These are phyloP conservation scores for Aspergillus fructus DNA, from an alignment of 2,329 filamentous ascomycete species.

Conservation along the genomic window DNA sequence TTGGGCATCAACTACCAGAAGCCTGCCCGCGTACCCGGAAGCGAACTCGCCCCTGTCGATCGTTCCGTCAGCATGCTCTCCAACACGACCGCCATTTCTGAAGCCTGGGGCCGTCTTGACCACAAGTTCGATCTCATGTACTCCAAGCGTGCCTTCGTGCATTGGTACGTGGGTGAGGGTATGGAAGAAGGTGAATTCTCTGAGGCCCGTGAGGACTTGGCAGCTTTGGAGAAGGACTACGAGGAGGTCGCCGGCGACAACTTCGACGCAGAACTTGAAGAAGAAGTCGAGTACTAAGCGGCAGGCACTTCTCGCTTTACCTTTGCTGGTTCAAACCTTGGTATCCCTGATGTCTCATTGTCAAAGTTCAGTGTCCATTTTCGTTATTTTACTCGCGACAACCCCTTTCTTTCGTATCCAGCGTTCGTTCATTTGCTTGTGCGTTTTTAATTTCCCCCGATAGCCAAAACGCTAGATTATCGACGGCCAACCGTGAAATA, in stretches of 20 bases:
- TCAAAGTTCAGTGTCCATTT: slow-evolving; percentile 14
- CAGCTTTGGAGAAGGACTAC: slow-evolving; percentile 82
- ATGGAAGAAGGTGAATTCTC: slow-evolving; percentile 93
- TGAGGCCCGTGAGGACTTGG: slow-evolving; percentile 81
- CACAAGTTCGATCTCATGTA: slow-evolving; percentile 72
- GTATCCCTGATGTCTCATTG: slow-evolving; percentile 16
- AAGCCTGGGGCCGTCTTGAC: slow-evolving; percentile 64
- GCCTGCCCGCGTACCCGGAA: slow-evolving; percentile 52
- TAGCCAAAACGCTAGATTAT: slow-evolving; percentile 8
- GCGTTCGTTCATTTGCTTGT: slow-evolving; percentile 14
- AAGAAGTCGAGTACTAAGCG: slow-evolving; percentile 36
- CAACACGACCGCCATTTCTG: slow-evolving; percentile 66
- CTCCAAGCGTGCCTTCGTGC: slow-evolving; percentile 68
- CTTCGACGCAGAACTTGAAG: slow-evolving; percentile 62
- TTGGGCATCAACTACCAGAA: slow-evolving; percentile 67
- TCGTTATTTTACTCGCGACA: slow-evolving; percentile 22
- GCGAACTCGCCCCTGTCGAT: slow-evolving; percentile 55
- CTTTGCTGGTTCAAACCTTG: slow-evolving; percentile 19
- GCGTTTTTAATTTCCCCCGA: slow-evolving; percentile 4
- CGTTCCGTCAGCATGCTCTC: slow-evolving; percentile 62
- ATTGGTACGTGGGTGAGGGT: slow-evolving; percentile 80
- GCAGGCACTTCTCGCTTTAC: background rate
- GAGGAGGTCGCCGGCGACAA: slow-evolving; percentile 77
- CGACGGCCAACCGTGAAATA: slow-evolving; percentile 5
- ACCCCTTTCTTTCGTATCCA: slow-evolving; percentile 24